A percentile compares a stretch with the other conserved stretches of the same genome.
Conservation (phyloP, 1,284 basidiomycete species). For the Trametes versicolor region DNA sequence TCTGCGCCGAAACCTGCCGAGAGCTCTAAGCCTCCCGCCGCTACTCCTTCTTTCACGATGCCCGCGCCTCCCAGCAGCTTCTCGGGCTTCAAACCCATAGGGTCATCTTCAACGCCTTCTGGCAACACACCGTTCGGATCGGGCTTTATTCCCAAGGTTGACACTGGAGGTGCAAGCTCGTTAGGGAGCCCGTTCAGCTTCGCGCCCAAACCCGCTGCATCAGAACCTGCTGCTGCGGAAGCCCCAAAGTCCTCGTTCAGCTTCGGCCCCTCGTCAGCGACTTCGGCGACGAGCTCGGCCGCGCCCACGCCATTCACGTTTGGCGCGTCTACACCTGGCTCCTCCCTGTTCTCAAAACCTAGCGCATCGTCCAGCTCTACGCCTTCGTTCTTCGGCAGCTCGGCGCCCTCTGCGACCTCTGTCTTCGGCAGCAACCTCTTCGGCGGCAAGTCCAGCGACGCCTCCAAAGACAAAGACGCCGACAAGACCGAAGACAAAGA, state of each 20-base stretch:
- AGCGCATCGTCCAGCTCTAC: slow-evolving; percentile 10
- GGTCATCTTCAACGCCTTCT: slow-evolving; percentile 13
- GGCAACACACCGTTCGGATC: slow-evolving; percentile 8
- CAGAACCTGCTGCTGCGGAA: slow-evolving; percentile 17
- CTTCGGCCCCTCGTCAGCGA: slow-evolving; percentile 27
- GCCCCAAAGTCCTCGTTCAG: slow-evolving; percentile 34
- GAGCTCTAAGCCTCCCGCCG: slow-evolving; percentile 20
- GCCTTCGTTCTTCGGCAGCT: slow-evolving; percentile 25
- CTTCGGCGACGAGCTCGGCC: slow-evolving; percentile 15
- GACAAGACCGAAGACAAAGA: slow-evolving; percentile 21
- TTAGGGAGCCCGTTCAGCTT: slow-evolving; percentile 34
- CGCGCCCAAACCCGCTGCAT: slow-evolving; percentile 20
- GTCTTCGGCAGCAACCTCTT: slow-evolving; percentile 20
- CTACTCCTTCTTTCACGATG: slow-evolving; percentile 43
- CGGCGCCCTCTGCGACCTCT: slow-evolving; percentile 27
- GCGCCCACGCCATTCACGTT: slow-evolving; percentile 26
- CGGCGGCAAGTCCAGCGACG: slow-evolving; percentile 26
- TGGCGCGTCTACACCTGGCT: slow-evolving; percentile 17
- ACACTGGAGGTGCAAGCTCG: slow-evolving; percentile 14
- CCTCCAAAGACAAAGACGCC: slow-evolving; percentile 31
- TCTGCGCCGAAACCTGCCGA: slow-evolving; percentile 14
- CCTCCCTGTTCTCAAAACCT: slow-evolving; percentile 24
- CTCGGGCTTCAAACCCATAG: slow-evolving; percentile 38
- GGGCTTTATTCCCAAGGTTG: slow-evolving; percentile 29
- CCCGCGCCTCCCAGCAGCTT: slow-evolving; percentile 53